Evolutionary conservation across 495 filamentous ascomycete species (phyloP), one percentile per base, ranked within the genome.

Genomic region (Aspergillus olivimuriae): DNA sequence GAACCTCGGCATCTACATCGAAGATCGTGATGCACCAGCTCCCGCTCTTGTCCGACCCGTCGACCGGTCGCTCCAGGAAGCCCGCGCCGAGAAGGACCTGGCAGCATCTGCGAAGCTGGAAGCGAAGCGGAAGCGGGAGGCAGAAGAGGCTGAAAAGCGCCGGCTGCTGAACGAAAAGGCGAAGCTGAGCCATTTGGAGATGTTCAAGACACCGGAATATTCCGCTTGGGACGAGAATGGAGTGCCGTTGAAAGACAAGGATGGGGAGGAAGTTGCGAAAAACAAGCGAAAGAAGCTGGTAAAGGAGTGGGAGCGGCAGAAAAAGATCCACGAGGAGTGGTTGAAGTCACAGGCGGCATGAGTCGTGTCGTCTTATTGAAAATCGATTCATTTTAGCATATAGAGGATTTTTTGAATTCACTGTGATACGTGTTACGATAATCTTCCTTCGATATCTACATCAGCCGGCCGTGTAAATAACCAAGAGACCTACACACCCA

Each of bases 301-400:
- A 68, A 97, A 97, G 72, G 86, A 87, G 20, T 94, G 87, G 88
- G 87, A 94, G 57, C 80, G 70, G 60, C 92, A 96, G 72, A 94
- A 85, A 75, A 94, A 87, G 75, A 53, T 77, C 44, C 85, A 95
- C 59, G 86, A 94, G 61, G 66, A 61, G 44, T 86, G 69, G 78
- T 53, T 73, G 53, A 14, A 59, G 51, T 18, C 66, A 68, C 16
- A 41, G n/a, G 20, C 20, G 38, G n/a, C n/a, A 21, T 4, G 30
- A 41, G 30, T 16, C 24, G 16, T 18, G 15, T 34, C 33, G 16
- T 34, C 24, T 11, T 28, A 6, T 28, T 28, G 5, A 5, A 6
- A 11, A 28, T 5, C 6, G 6, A 28, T 28, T 28, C 24, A 28
- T 28, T n/a, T n/a, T 28, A 28, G 24, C 24, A 28, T 28, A 28